Evolutionary conservation across 108 stramenopile species (phyloP).

Genomic region (Cylindrotheca closterium): DNA sequence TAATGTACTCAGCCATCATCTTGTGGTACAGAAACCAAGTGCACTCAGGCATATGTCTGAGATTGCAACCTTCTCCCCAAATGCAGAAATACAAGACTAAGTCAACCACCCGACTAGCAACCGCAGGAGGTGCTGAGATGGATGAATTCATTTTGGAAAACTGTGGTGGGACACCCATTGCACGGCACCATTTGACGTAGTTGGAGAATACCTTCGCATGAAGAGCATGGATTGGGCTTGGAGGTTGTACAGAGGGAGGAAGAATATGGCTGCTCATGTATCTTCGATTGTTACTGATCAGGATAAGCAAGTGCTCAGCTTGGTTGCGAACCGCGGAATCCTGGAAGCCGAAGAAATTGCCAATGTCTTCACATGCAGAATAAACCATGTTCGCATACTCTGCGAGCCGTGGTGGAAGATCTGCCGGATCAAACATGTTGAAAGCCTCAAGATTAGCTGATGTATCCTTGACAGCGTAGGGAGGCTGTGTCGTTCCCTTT

Average conservation of each 20-base stretch:
- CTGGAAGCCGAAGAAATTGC: slow-evolving; percentile 92
- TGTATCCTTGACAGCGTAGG: slow-evolving; percentile 18
- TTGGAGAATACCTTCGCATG: slow-evolving; percentile 96
- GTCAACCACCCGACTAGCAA: slow-evolving; percentile 85
- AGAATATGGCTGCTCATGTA: slow-evolving; percentile 90
- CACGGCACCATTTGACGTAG: slow-evolving; percentile 96
- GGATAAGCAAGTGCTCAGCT: slow-evolving; percentile 93
- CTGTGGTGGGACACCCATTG: slow-evolving; percentile 84
- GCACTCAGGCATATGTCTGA: slow-evolving; percentile 98
- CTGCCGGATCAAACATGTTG: slow-evolving; percentile 92
- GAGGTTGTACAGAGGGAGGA: slow-evolving; percentile 77
- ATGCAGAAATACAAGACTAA: slow-evolving; percentile 94
- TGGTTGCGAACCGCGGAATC: slow-evolving; percentile 93
- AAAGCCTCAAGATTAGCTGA: slow-evolving; percentile 49
- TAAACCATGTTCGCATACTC: slow-evolving; percentile 94
- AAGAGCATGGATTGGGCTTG: slow-evolving; percentile 87
- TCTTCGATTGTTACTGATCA: slow-evolving; percentile 93
- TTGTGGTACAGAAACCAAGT: slow-evolving; percentile 98
- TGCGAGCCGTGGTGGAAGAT: slow-evolving; percentile 85
- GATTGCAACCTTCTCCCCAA: slow-evolving; percentile 97
- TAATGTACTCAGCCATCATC: slow-evolving; percentile 91
- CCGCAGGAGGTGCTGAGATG: slow-evolving; percentile 87
- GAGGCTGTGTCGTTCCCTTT: slow-evolving; percentile 22
- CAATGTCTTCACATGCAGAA: slow-evolving; percentile 89
- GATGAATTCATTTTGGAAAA: slow-evolving; percentile 83